Percentiles rank a stretch among this genome's conserved stretches.
Evolutionary conservation across 1,284 basidiomycete species (phyloP).

Genomic region (Microbotryum scabiosae): DNA sequence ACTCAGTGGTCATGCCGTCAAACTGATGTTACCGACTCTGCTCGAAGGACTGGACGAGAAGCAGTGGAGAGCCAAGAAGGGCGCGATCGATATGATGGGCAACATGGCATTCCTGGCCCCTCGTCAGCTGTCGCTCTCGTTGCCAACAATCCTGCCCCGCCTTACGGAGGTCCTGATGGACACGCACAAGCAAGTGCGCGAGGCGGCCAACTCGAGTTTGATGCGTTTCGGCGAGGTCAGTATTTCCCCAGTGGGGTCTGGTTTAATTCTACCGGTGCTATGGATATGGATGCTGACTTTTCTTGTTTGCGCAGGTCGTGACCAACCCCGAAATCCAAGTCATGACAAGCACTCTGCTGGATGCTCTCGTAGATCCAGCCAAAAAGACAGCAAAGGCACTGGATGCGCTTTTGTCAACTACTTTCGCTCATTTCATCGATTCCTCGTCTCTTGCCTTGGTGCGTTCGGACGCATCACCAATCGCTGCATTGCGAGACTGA

Average conservation of each 20-base stretch:
- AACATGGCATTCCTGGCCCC: conserved; percentile 99
- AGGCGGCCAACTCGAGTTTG: conserved; percentile 86
- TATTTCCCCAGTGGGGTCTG: not conserved
- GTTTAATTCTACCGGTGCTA: not conserved
- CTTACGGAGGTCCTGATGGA: conserved; percentile 92
- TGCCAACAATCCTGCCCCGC: conserved; percentile 93
- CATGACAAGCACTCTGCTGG: conserved; percentile 83
- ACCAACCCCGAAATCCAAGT: conserved; percentile 68
- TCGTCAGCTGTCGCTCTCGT: conserved; percentile 83
- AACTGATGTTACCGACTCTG: conserved; percentile 84
- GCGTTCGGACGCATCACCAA: conserved; percentile 44
- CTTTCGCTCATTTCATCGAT: conserved; percentile 97
- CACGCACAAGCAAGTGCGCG: conserved; percentile 91
- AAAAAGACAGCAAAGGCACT: conserved; percentile 78
- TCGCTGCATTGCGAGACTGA: not conserved
- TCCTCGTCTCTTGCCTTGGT: conserved; percentile 94
- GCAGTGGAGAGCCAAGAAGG: conserved; percentile 97
- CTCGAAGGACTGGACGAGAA: conserved; percentile 92
- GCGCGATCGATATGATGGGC: conserved; percentile 95
- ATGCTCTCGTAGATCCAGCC: conserved; percentile 89
- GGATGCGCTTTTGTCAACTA: conserved; percentile 75
- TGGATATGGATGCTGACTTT: not conserved
- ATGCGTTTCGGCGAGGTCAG: conserved; percentile 84
- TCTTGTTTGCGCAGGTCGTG: conserved; percentile 24
- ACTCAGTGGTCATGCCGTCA: conserved; percentile 85